phyloP scores from a whole-genome alignment of 2,329 filamentous ascomycete genomes.

The Cercospora brassicicola region DNA sequence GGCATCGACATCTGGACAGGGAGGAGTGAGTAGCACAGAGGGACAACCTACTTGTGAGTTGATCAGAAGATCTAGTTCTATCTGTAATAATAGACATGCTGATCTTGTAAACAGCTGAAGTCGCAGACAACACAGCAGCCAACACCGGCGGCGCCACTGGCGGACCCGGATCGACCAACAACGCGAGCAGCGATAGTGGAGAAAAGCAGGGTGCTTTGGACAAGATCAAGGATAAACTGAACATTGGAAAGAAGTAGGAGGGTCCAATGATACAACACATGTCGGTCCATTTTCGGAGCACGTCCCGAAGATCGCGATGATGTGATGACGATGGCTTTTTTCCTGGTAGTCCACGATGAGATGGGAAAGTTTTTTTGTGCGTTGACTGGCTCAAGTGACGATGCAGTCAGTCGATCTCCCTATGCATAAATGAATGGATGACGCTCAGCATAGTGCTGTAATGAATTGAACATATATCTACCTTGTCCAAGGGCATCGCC shows the following conservation, averaged over 20 bases:
- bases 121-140: constrained; percentile 32
- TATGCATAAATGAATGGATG: background rate
- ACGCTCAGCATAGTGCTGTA: background rate
- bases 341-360: background rate
- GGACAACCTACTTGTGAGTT: constrained; percentile 35
- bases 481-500: background rate
- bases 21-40: constrained; percentile 26
- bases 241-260: constrained; percentile 27
- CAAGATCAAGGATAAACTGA: constrained; percentile 34
- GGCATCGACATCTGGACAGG: constrained; percentile 6
- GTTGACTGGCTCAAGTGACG: background rate
- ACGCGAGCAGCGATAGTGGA: constrained; percentile 2
- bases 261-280: background rate
- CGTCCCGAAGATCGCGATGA: background rate
- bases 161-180: constrained; percentile 12
- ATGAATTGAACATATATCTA: background rate
- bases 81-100: too few species aligned
- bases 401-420: background rate
- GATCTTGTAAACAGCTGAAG: background rate
- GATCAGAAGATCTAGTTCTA: too few species aligned
- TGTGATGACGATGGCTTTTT: background rate
- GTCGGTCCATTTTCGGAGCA: background rate
- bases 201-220: constrained; percentile 33
- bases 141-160: constrained; percentile 31
- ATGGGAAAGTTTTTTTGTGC: background rate